Conservation (phyloP, 768 basidiomycete genomes). For the Termitomyces sp. region DNA sequence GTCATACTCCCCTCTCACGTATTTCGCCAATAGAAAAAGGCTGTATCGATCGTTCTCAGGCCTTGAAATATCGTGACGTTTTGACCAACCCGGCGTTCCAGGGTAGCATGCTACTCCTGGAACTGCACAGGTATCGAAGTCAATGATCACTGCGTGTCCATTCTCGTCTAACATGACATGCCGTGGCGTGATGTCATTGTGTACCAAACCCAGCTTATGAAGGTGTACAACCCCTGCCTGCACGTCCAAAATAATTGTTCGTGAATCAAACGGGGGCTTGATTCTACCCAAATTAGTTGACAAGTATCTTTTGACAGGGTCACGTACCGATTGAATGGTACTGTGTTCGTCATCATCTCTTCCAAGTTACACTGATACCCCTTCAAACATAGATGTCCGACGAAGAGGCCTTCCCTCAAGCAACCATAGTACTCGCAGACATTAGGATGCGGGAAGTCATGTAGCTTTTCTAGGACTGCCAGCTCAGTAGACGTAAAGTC, state of each 20-base stretch:
- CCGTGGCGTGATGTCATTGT: conserved; percentile 6
- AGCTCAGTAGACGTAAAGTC: conserved; percentile 7
- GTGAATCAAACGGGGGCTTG: conserved; percentile 7
- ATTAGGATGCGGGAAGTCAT: conserved; percentile 1
- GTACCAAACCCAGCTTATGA: conserved; percentile 4
- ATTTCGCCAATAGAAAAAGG: conserved; percentile 4
- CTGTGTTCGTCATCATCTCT: conserved; percentile 5
- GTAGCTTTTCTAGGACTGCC: conserved; percentile 3
- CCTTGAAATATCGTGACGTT: conserved; percentile 2
- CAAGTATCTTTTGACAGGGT: neutral
- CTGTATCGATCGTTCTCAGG: conserved; percentile 5
- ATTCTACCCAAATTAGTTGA: neutral
- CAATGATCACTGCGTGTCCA: conserved; percentile 3
- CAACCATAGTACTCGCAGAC: conserved; percentile 7
- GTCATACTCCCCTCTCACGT: conserved; percentile 5
- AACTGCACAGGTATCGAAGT: conserved; percentile 6
- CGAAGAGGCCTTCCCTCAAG: conserved; percentile 7
- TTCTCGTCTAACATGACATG: conserved; percentile 6
- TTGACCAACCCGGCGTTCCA: conserved; percentile 7
- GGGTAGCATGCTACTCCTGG: conserved; percentile 4
- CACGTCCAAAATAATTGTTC: neutral
- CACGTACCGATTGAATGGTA: neutral
- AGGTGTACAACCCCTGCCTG: conserved; percentile 4
- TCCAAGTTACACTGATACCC: conserved; percentile 8
- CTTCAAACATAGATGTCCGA: conserved; percentile 8